A percentile compares a stretch with the other conserved stretches of the same genome.
These are phyloP conservation scores for Sporothrix phasma DNA, from an alignment of 2,329 filamentous ascomycete genomes.

Conservation along the genomic window DNA sequence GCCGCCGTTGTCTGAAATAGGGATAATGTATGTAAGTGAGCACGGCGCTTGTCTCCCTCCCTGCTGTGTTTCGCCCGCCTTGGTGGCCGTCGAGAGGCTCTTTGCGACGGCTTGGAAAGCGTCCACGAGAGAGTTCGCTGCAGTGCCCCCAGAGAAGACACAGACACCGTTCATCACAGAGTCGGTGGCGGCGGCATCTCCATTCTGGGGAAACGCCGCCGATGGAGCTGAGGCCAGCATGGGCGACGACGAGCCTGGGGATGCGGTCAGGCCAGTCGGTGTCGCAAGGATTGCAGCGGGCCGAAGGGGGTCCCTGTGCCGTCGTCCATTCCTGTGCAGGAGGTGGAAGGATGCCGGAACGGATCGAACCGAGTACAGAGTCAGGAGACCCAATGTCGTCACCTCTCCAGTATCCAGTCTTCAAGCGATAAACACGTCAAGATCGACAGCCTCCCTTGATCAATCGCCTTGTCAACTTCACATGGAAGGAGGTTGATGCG, in stretches of 20 bases:
- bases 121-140: conserved; percentile 89
- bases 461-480: background rate
- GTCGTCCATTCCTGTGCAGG: conserved; percentile 10
- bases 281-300: conserved; percentile 1
- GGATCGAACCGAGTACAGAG: background rate
- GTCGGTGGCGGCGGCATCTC: background rate
- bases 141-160: conserved; percentile 85
- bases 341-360: background rate
- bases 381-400: background rate
- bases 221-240: background rate
- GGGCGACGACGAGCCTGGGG: conserved; percentile 5
- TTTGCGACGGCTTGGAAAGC: conserved; percentile 57
- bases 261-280: background rate
- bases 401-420: background rate
- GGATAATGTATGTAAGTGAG: conserved; percentile 74
- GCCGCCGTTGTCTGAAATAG: conserved; percentile 92
- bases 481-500: background rate
- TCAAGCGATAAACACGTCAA: background rate
- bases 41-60: conserved; percentile 40
- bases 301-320: conserved; percentile 16
- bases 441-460: background rate
- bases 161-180: conserved; percentile 48
- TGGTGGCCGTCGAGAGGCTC: conserved; percentile 24
- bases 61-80: conserved; percentile 30
- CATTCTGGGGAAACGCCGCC: background rate